Evolutionary conservation across 257 asterid species (phyloP).

Genomic region (Catharanthus roseus): DNA sequence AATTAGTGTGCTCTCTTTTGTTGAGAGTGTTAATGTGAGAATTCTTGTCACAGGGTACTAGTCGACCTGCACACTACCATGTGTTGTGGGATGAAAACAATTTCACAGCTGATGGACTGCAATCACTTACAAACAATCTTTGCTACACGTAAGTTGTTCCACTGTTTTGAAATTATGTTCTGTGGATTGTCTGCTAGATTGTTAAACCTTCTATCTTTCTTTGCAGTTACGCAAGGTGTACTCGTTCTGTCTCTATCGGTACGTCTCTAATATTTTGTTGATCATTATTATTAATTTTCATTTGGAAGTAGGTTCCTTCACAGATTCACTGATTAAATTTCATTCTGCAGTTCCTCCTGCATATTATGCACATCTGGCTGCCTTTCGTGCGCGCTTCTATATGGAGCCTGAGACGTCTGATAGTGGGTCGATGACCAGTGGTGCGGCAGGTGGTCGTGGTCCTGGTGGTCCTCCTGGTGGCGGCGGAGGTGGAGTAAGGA

Average conservation of each 20-base stretch:
- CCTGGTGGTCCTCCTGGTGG: slow-evolving; percentile 28
- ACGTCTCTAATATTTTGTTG: slow-evolving; percentile 18
- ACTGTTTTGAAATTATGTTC: neutral
- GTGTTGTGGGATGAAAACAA: slow-evolving; percentile 95
- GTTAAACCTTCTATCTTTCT: neutral
- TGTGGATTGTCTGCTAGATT: neutral
- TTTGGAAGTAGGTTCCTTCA: neutral
- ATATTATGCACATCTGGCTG: slow-evolving; percentile 90
- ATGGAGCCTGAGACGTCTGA: slow-evolving; percentile 92
- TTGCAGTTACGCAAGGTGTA: slow-evolving; percentile 84
- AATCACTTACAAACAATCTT: slow-evolving; percentile 74
- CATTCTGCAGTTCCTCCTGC: slow-evolving; percentile 79
- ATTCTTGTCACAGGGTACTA: slow-evolving; percentile 51
- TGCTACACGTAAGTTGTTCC: slow-evolving; percentile 74
- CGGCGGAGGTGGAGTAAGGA: too few relatives aligned
- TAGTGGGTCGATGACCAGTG: slow-evolving; percentile 65
- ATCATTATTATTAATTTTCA: too few relatives aligned
- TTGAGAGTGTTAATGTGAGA: neutral
- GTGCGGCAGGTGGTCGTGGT: slow-evolving; percentile 65
- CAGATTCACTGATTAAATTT: neutral
- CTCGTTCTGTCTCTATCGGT: slow-evolving; percentile 95
- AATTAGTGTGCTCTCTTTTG: too few relatives aligned
- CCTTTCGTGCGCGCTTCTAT: slow-evolving; percentile 91
- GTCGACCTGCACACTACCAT: slow-evolving; percentile 94
- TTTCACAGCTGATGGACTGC: slow-evolving; percentile 78